These are phyloP conservation scores for Aureobasidium sp. DNA, from an alignment of 2,329 filamentous ascomycete species.

Conservation along the genomic window DNA sequence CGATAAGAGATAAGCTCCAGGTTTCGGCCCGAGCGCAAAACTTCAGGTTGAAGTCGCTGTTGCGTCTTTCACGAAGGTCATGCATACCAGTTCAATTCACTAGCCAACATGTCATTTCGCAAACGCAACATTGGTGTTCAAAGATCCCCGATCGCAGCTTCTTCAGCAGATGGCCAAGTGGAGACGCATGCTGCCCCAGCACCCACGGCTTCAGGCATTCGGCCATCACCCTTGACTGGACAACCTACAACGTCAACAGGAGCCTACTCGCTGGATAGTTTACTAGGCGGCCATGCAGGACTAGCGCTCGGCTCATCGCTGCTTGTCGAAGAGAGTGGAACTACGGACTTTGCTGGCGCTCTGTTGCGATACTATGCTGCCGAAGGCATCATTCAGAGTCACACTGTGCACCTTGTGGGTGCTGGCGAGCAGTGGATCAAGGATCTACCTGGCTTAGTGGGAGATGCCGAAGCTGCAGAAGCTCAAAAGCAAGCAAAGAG, in stretches of 20 bases:
- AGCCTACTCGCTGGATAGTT: slow-evolving; percentile 71
- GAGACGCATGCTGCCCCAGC: neutral
- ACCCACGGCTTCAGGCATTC: slow-evolving; percentile 43
- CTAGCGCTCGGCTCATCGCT: slow-evolving; percentile 73
- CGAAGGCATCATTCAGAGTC: slow-evolving; percentile 85
- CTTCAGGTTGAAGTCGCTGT: neutral
- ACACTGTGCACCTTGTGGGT: slow-evolving; percentile 78
- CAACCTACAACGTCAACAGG: slow-evolving; percentile 86
- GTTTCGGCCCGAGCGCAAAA: slow-evolving; percentile 2
- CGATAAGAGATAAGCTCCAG: slow-evolving; percentile 1
- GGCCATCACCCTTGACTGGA: slow-evolving; percentile 83
- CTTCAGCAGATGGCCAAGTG: slow-evolving; percentile 13
- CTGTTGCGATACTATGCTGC: slow-evolving; percentile 84
- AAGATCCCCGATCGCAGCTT: neutral
- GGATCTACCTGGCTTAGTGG: slow-evolving; percentile 67
- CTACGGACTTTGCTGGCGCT: slow-evolving; percentile 85
- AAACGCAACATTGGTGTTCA: slow-evolving; percentile 50
- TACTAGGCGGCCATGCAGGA: slow-evolving; percentile 80
- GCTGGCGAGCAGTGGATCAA: slow-evolving; percentile 70
- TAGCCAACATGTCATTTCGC: slow-evolving; percentile 52
- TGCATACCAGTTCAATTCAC: neutral
- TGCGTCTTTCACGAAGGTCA: neutral
- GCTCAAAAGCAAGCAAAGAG: slow-evolving; percentile 32
- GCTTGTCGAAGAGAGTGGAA: slow-evolving; percentile 78
- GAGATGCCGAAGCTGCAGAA: slow-evolving; percentile 32